A percentile compares a stretch with the other conserved stretches of the same genome.
These are phyloP conservation scores for Elongisporangium prolatum DNA, from an alignment of 352 stramenopile species.

Conservation along the genomic window DNA sequence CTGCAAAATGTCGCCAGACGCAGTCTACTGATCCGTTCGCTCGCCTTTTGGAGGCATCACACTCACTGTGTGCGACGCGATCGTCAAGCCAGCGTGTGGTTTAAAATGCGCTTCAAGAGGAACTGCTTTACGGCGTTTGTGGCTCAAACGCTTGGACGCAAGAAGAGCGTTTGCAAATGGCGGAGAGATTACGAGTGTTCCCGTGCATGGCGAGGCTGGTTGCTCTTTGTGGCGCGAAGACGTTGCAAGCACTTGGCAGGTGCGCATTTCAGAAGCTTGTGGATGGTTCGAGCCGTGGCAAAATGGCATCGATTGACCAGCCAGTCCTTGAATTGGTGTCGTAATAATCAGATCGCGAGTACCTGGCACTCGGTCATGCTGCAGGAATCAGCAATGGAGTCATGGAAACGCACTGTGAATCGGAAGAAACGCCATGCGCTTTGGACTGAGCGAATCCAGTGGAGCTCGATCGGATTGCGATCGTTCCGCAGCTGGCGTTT, in stretches of 20 bases:
- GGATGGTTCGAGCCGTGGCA: background rate
- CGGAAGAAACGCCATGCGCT: background rate
- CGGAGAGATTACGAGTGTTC: background rate
- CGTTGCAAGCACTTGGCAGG: background rate
- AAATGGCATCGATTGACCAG: background rate
- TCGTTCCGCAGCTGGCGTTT: background rate
- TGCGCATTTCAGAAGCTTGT: background rate
- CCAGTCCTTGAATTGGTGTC: background rate
- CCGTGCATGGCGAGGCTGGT: background rate
- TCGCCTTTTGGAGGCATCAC: background rate
- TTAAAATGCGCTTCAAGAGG: background rate
- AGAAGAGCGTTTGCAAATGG: background rate
- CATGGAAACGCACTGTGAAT: background rate
- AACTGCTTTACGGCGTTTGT: background rate
- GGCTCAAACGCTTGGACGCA: background rate
- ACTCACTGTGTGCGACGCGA: background rate
- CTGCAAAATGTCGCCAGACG: background rate
- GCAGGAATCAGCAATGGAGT: background rate
- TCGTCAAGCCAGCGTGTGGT: background rate
- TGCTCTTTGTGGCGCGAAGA: background rate
- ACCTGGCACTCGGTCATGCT: background rate
- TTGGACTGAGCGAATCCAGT: background rate
- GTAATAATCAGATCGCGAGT: background rate
- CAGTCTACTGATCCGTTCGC: background rate
- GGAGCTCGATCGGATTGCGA: background rate